Evolutionary conservation across 768 basidiomycete species (phyloP), one percentile per base, ranked within the genome.

Genomic region (Suillus weaverae): DNA sequence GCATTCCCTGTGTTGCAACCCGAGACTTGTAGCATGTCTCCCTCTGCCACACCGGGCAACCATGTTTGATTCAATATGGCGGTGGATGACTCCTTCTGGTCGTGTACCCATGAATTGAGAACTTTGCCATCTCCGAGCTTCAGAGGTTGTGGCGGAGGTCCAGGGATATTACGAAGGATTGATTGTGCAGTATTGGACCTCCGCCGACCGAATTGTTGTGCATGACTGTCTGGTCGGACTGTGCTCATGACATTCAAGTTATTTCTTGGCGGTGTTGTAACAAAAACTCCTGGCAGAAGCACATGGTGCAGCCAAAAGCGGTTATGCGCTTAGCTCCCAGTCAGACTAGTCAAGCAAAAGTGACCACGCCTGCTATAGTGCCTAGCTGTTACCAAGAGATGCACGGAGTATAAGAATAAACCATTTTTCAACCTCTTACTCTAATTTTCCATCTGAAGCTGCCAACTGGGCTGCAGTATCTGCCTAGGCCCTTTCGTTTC

Each of bases 11-110:
- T 72, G 56, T 78, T 78, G 61, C 78, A 77, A 54, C 64, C 67
- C 30, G 77, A 73, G 14, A 93, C 84, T 62, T 85, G 82, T 48
- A 94, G 70, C 71, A 92, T 77, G 70, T 94, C 92, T 9, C 91
- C 93, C 68, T 90, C 89, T 53, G 81, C 79, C 38, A 92, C 89
- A 3, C 93, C 93, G 7, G 90, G 90, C 89, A 90, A 92, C 73
- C 81, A 86, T 13, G 85, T 79, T 51, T 88, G 89, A 68, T 94
- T 93, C 73, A 95, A 83, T 20, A 87, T 79, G 62, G 92, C 87
- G 20, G 76, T 76, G 9, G 81, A 73, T 0, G 85, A 83, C 61
- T 89, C 86, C 70, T 86, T 89, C 41, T 81, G 70, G 63, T 91
- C 89, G 70, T 91, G 88, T 4, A 93, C 90, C 91, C 92, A 92